phyloP scores from a whole-genome alignment of 805 yeast species.

The Pichia deserticola region DNA sequence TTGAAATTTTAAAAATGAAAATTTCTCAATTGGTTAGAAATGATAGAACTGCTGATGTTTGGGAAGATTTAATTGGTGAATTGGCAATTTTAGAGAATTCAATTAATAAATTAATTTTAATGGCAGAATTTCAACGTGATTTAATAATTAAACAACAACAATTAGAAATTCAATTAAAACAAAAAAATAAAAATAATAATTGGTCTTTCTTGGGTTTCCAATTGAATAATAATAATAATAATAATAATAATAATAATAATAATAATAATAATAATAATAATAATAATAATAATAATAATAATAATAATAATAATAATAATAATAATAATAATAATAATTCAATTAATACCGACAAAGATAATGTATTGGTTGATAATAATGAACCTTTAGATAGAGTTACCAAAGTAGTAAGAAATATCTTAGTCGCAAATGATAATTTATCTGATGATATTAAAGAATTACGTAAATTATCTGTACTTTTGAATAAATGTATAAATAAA shows the following conservation, averaged over 20 bases:
- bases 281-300: neutral
- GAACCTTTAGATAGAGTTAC: slow-evolving; percentile 7
- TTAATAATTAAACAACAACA: neutral
- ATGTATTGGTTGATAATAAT: neutral
- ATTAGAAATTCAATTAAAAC: neutral
- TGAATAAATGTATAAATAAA: slow-evolving; percentile 6
- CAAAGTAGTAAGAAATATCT: slow-evolving; percentile 10
- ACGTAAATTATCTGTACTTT: slow-evolving; percentile 2
- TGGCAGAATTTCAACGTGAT: slow-evolving; percentile 6
- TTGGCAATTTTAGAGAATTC: slow-evolving; percentile 10
- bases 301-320: neutral
- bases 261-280: neutral
- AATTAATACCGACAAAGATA: neutral
- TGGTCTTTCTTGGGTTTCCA: slow-evolving; percentile 5
- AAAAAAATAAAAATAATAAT: neutral
- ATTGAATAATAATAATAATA: neutral
- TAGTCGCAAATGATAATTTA: slow-evolving; percentile 9
- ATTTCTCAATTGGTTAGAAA: slow-evolving; percentile 10
- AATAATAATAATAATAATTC: no score
- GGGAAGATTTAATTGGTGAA: slow-evolving; percentile 15
- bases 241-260: no score
- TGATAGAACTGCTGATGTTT: slow-evolving; percentile 13
- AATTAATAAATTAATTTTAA: neutral
- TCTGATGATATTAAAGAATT: slow-evolving; percentile 14
- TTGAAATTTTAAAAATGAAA: slow-evolving; percentile 9